Percentiles rank a stretch among this genome's conserved stretches.
Evolutionary conservation across 805 yeast genomes (phyloP).

Genomic region (Danielia oregonensis): DNA sequence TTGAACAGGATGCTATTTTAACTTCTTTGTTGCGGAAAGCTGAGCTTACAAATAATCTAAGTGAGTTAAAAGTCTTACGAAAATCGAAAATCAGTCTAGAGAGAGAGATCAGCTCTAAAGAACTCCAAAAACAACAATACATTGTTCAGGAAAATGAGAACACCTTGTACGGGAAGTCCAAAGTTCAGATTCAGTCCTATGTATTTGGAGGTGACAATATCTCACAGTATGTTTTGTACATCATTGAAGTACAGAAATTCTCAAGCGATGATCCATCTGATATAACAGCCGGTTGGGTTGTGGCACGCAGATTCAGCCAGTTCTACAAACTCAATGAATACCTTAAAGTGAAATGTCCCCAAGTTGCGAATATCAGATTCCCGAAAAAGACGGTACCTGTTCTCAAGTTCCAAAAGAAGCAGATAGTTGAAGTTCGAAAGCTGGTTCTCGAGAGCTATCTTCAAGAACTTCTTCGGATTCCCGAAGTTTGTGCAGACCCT

Average conservation of each 20-base stretch:
- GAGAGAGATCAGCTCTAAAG: conserved; percentile 70
- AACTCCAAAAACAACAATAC: conserved; percentile 73
- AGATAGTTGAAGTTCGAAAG: conserved; percentile 62
- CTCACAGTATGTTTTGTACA: conserved; percentile 53
- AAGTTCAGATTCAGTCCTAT: conserved; percentile 49
- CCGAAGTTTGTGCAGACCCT: conserved; percentile 69
- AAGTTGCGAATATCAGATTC: conserved; percentile 46
- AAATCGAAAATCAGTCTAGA: conserved; percentile 66
- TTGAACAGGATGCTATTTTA: conserved; percentile 60
- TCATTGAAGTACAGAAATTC: conserved; percentile 67
- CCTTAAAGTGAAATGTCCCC: conserved; percentile 49
- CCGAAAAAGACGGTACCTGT: conserved; percentile 61
- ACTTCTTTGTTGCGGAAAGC: conserved; percentile 74
- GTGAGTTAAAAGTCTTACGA: conserved; percentile 62
- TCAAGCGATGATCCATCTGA: conserved; percentile 37
- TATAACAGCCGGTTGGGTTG: conserved; percentile 76
- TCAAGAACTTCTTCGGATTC: conserved; percentile 50
- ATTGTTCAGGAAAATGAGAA: conserved; percentile 80
- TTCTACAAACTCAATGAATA: conserved; percentile 70
- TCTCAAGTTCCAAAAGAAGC: conserved; percentile 64
- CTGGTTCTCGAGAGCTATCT: conserved; percentile 60
- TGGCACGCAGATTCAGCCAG: conserved; percentile 86
- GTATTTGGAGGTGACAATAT: conserved; percentile 55
- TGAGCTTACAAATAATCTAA: conserved; percentile 71
- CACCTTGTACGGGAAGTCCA: conserved; percentile 65